Base-by-base conservation (phyloP, 2,329 filamentous ascomycete species). In the Fusarium sp. region DNA sequence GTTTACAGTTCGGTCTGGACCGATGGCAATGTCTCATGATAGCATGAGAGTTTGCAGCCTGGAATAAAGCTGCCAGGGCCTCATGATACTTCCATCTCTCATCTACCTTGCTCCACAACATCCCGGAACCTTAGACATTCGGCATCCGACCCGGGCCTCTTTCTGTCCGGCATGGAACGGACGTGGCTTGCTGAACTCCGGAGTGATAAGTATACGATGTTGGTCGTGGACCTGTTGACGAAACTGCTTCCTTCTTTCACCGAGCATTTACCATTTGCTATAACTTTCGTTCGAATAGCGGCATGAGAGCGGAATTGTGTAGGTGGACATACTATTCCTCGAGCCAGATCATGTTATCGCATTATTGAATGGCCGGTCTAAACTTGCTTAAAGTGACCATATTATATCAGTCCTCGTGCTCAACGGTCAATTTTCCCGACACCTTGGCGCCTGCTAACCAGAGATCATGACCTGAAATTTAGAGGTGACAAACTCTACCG, bases 121-220 rank as follows among this genome's bases (percentile, higher is more conserved):
- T 50, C 25, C 29, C 52, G 40, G 47, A 63, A 62, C 52, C 32
- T 68, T 29, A 20, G 50, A 22, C 16, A 42, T 45, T 55, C 68
- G 40, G 43, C 27, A 34, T 24, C 46, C 40, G 27, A 32, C 25
- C 45, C 44, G 44, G 30, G 30, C 14, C 24, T 22, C 24, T 27
- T 53, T 25, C 43, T 40, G 40, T 49, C 50, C 50, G 25, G 47
- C 38, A 71, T 63, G 58, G 67, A 64, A 46, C 67, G 67, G 63
- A 44, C 22, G 42, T 65, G 58, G 42, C 47, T 51, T 50, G 38
- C 45, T 16, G 10, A 50, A 25, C 22, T 55, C 68, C 58, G 67
- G 51, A 30, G 30, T 12, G 18, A 38, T 42, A 20, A 29, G 22
- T 45, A 40, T 42, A 30, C 46, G n/a, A 63, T 49, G 24, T 38